A percentile compares a stretch with the other conserved stretches of the same genome.
Conservation (phyloP, 1,284 basidiomycete species). For the Moesziomyces antarcticus region DNA sequence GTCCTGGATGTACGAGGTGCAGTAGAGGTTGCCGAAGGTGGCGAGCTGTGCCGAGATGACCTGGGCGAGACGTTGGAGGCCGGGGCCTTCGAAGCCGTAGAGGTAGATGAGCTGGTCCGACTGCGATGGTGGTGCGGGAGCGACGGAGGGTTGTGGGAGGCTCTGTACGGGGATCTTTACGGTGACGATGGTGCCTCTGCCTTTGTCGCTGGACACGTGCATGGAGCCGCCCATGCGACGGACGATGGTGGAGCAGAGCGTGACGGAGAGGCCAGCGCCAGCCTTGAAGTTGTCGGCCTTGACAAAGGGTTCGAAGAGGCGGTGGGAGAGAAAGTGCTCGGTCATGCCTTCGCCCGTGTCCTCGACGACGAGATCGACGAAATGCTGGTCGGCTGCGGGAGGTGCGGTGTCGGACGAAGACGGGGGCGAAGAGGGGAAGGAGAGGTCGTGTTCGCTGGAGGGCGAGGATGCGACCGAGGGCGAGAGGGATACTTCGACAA, state of each 20-base stretch:
- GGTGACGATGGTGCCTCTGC: conserved; percentile 49
- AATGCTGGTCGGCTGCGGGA: conserved; percentile 7
- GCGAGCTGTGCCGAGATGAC: conserved; percentile 52
- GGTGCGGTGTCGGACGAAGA: neutral
- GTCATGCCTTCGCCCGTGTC: conserved; percentile 57
- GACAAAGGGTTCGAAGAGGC: conserved; percentile 49
- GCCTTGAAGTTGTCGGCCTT: conserved; percentile 52
- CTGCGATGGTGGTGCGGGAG: conserved; percentile 17
- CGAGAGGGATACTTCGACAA: conserved; percentile 45
- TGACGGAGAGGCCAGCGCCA: conserved; percentile 45
- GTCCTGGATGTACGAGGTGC: conserved; percentile 45
- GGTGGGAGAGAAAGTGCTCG: conserved; percentile 46
- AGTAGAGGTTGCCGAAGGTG: conserved; percentile 53
- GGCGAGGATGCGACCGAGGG: conserved; percentile 21
- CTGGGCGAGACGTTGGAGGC: conserved; percentile 46
- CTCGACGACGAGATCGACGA: conserved; percentile 44
- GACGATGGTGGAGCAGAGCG: conserved; percentile 41
- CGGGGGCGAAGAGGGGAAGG: conserved; percentile 2
- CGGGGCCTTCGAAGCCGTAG: conserved; percentile 47
- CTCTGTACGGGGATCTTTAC: conserved; percentile 43
- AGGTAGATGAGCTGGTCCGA: conserved; percentile 50
- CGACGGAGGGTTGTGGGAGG: conserved; percentile 21
- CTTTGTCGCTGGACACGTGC: conserved; percentile 49
- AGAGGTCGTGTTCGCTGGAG: conserved; percentile 4
- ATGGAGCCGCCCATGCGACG: conserved; percentile 49